Evolutionary conservation across 805 yeast species (phyloP).

Genomic region (Candida ovalis): DNA sequence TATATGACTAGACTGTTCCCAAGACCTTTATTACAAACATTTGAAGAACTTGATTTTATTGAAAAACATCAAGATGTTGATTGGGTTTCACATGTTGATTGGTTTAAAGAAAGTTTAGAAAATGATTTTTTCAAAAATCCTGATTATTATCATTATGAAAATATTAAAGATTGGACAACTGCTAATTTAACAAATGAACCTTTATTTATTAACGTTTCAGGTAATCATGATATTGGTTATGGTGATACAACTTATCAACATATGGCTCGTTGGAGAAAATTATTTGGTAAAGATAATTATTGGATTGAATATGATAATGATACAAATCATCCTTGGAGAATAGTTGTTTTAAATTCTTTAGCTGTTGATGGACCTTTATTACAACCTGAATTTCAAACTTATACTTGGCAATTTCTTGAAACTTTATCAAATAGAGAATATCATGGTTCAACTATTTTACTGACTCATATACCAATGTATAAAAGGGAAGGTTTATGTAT

Average conservation of each 20-base stretch:
- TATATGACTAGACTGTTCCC: constrained; percentile 69
- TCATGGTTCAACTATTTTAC: constrained; percentile 72
- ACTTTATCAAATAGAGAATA: constrained; percentile 52
- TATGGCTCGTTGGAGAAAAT: constrained; percentile 66
- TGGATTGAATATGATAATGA: constrained; percentile 67
- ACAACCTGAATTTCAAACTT: constrained; percentile 63
- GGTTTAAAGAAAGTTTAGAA: constrained; percentile 27
- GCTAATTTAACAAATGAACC: constrained; percentile 46
- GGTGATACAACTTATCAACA: constrained; percentile 95
- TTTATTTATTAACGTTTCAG: constrained; percentile 77
- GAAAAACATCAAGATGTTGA: constrained; percentile 50
- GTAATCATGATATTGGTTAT: constrained; percentile 96
- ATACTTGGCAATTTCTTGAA: constrained; percentile 71
- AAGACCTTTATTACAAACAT: constrained; percentile 48
- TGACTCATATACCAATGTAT: constrained; percentile 88
- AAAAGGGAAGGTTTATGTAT: constrained; percentile 78
- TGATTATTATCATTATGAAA: constrained; percentile 45
- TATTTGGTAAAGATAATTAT: constrained; percentile 84
- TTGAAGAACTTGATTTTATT: constrained; percentile 44
- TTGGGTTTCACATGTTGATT: constrained; percentile 44
- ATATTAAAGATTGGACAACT: constrained; percentile 64
- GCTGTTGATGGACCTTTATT: constrained; percentile 87
- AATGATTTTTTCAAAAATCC: constrained; percentile 29
- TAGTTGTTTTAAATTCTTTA: constrained; percentile 83
- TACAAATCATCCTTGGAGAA: constrained; percentile 72